Evolutionary conservation across 495 filamentous ascomycete genomes (phyloP).

Genomic region (Penicillium steckii): DNA sequence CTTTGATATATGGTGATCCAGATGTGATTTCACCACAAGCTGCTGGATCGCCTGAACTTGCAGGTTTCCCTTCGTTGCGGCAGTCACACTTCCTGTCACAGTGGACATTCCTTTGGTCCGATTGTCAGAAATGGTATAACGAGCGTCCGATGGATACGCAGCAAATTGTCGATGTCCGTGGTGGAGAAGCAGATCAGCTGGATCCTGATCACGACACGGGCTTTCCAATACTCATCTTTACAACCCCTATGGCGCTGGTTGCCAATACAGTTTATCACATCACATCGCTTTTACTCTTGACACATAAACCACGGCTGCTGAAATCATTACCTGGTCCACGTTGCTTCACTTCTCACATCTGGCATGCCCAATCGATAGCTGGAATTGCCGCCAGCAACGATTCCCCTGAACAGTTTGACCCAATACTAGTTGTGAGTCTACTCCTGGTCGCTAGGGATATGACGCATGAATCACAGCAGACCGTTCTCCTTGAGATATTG

Average conservation of each 20-base stretch:
- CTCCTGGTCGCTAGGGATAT: conserved; percentile 22
- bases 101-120: conserved; percentile 28
- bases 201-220: conserved; percentile 26
- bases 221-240: conserved; percentile 27
- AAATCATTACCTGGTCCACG: conserved; percentile 27
- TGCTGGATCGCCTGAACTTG: conserved; percentile 9
- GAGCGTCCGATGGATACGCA: conserved; percentile 23
- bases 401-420: conserved; percentile 28
- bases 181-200: conserved; percentile 24
- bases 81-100: conserved; percentile 27
- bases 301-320: conserved; percentile 23
- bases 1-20: conserved; percentile 20
- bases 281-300: conserved; percentile 21
- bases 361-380: conserved; percentile 29
- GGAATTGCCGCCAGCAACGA: conserved; percentile 26
- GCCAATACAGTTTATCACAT: conserved; percentile 27
- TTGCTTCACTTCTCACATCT: conserved; percentile 27
- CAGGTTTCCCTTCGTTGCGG: conserved; percentile 19
- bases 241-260: conserved; percentile 31
- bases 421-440: conserved; percentile 21
- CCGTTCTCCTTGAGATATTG: conserved; percentile 13
- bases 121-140: conserved; percentile 32
- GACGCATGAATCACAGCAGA: conserved; percentile 27
- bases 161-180: conserved; percentile 27
- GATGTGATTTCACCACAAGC: conserved; percentile 11